These are phyloP conservation scores for Ustulina deusta DNA, from an alignment of 2,329 filamentous ascomycete species.

Conservation along the genomic window DNA sequence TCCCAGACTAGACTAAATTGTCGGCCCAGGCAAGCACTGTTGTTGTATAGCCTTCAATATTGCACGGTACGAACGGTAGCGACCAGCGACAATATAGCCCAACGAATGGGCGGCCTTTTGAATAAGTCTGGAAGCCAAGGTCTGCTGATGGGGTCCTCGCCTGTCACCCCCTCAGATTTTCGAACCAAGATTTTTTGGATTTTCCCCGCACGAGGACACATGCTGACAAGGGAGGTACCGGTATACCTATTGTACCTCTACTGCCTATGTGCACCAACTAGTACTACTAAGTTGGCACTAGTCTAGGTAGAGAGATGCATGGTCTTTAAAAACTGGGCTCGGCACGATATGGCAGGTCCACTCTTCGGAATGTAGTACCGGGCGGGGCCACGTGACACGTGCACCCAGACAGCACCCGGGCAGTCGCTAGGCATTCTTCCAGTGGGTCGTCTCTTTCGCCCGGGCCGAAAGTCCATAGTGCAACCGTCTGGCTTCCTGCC, in stretches of 20 bases:
- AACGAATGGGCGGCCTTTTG: slow-evolving; percentile 21
- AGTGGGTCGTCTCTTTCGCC: slow-evolving; percentile 38
- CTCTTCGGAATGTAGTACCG: slow-evolving; percentile 47
- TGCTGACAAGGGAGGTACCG: slow-evolving; percentile 18
- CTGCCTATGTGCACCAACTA: no score
- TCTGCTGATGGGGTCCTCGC: slow-evolving; percentile 15
- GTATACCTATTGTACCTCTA: not conserved
- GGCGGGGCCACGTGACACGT: slow-evolving; percentile 35
- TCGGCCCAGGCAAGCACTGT: not conserved
- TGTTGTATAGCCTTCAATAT: not conserved
- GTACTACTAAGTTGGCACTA: no score
- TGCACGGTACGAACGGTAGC: slow-evolving; percentile 8
- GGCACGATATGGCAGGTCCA: not conserved
- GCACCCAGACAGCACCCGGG: slow-evolving; percentile 15
- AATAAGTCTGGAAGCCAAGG: slow-evolving; percentile 6
- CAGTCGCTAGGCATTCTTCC: slow-evolving; percentile 9
- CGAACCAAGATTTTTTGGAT: slow-evolving; percentile 23
- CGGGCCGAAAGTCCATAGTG: slow-evolving; percentile 56
- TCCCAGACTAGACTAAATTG: slow-evolving; percentile 19
- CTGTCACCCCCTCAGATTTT: slow-evolving; percentile 34
- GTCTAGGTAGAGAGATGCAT: no score
- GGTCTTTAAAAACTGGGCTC: slow-evolving; percentile 29
- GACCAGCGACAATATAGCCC: slow-evolving; percentile 18
- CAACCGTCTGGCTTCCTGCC: slow-evolving; percentile 40
- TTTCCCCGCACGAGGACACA: slow-evolving; percentile 43